Base-by-base conservation (phyloP, 1,284 basidiomycete genomes). In the Peniophora sp. region DNA sequence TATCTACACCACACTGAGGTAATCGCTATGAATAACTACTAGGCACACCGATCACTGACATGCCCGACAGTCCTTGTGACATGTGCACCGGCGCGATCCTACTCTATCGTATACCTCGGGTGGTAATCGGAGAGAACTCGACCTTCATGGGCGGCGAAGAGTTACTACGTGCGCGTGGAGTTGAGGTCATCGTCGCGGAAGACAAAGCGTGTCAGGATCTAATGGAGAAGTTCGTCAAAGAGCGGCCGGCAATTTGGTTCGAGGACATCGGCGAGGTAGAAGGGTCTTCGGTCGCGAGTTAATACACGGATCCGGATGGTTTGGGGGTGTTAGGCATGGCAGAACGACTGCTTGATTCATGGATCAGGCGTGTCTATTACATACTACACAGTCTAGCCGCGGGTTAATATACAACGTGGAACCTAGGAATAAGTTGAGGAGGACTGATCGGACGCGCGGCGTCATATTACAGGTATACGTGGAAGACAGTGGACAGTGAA, bases 41-140 rank as follows among this genome's bases (percentile, higher is more conserved):
- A 41, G 14, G 22, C 23, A 23, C 24, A 47, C 8, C 32, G 27
- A 41, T 32, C 51, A 17, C 48, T 24, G 41, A 39, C 14, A 22
- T 3, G 22, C 36, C 17, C 15, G 34, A 41, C 50, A 79, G 76
- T 51, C 82, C 81, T 2, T 83, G 82, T 54, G 73, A 64, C 52
- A 82, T 82, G 81, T 83, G 82, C 56, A 72, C 77, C 2, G 81
- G 79, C 11, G 76, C 81, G 1, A 76, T 79, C 35, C 55, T 81
- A 20, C 66, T 83, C 3, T 83, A 81, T 63, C 73, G 72, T 48
- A 80, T 83, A 24, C 77, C 75, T 3, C 72, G 80, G 10, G 73
- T 83, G 8, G 79, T 85, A 14, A 75, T 83, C 44, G 79, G 78
- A 6, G 81, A 83, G 59, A 79, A 80, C 54, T 34, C 49, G 11